Evolutionary conservation across 1,139 yeast species (phyloP).

Genomic region (Lodderomyces elongisporus): DNA sequence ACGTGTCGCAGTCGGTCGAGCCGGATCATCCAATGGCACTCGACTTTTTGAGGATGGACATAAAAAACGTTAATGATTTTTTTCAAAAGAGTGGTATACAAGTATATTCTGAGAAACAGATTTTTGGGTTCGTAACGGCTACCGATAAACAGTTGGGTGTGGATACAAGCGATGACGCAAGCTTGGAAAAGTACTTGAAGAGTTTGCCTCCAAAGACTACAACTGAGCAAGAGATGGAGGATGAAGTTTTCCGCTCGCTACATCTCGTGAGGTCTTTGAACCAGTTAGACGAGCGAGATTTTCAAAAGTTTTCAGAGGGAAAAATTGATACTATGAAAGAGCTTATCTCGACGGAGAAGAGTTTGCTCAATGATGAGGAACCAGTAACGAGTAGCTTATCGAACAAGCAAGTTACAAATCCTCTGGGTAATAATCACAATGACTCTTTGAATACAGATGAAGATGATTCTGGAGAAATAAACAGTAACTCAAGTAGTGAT

Average conservation of each 20-base stretch:
- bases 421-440: slow-evolving; percentile 14
- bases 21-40: slow-evolving; percentile 97
- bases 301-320: slow-evolving; percentile 74
- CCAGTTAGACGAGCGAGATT: slow-evolving; percentile 81
- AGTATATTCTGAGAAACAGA: slow-evolving; percentile 73
- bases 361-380: slow-evolving; percentile 16
- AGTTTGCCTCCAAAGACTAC: slow-evolving; percentile 50
- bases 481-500: not conserved
- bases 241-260: slow-evolving; percentile 81
- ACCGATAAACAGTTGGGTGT: slow-evolving; percentile 15
- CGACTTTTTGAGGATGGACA: slow-evolving; percentile 95
- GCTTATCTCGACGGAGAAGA: slow-evolving; percentile 28
- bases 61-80: slow-evolving; percentile 88
- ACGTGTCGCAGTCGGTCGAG: slow-evolving; percentile 96
- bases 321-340: slow-evolving; percentile 73
- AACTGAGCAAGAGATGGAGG: slow-evolving; percentile 48
- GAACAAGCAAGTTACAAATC: too few species aligned
- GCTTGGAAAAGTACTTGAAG: slow-evolving; percentile 34
- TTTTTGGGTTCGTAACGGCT: slow-evolving; percentile 68
- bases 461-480: slow-evolving; percentile 4
- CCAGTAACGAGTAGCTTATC: too few species aligned
- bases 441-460: slow-evolving; percentile 11
- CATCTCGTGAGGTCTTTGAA: slow-evolving; percentile 77
- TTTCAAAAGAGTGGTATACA: slow-evolving; percentile 67
- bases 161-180: slow-evolving; percentile 29